Conservation (phyloP, 1,284 basidiomycete genomes). For the Microbotryomycetes sp. region DNA sequence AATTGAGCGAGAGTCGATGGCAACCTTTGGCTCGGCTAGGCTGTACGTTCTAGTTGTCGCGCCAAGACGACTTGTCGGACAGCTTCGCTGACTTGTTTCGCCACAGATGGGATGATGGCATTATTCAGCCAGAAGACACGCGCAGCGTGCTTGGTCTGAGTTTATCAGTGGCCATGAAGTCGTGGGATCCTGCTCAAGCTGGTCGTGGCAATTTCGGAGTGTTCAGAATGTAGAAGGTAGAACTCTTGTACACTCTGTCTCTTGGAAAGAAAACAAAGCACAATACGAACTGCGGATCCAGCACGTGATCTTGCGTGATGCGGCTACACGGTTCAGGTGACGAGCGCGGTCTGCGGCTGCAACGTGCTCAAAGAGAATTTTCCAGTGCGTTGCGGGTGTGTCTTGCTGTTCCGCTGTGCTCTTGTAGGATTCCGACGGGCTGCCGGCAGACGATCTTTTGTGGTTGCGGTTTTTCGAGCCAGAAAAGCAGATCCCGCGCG, state of each 20-base stretch:
- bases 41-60: constrained; percentile 51
- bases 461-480: too few species aligned
- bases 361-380: too few species aligned
- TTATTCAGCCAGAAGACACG: constrained; percentile 86
- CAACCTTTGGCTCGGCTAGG: constrained; percentile 77
- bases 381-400: too few species aligned
- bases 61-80: background rate
- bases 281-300: background rate
- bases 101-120: constrained; percentile 65
- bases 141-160: constrained; percentile 77
- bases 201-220: constrained; percentile 74
- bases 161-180: constrained; percentile 57
- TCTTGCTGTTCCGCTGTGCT: too few species aligned
- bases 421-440: too few species aligned
- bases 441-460: too few species aligned
- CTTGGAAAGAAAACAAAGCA: background rate
- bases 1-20: constrained; percentile 79
- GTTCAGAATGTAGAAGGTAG: constrained; percentile 65
- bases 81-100: background rate
- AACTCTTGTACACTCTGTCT: background rate
- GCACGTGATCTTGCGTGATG: too few species aligned
- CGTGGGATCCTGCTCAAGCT: constrained; percentile 42
- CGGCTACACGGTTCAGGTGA: too few species aligned
- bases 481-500: background rate
- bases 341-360: too few species aligned